Evolutionary conservation across 106 monocot species (phyloP).

Genomic region (Dendrobium chrysotoxum): DNA sequence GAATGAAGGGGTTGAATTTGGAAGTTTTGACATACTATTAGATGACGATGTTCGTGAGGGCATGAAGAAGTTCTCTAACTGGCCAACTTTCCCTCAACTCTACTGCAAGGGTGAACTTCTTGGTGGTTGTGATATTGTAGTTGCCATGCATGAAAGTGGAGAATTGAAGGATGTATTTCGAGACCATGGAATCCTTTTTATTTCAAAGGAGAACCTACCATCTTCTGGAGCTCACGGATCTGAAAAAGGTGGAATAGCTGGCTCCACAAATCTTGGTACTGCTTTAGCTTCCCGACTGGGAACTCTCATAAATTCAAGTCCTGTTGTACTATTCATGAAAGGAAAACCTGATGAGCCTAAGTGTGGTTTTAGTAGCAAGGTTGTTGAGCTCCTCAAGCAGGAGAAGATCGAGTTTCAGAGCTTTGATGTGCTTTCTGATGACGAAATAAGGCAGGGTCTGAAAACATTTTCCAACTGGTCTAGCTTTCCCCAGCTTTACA

Average conservation of each 20-base stretch:
- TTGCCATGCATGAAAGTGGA: conserved; percentile 85
- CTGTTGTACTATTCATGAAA: conserved; percentile 85
- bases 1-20: conserved; percentile 68
- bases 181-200: conserved; percentile 35
- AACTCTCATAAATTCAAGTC: conserved; percentile 51
- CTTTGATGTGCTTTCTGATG: conserved; percentile 75
- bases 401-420: conserved; percentile 64
- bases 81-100: conserved; percentile 94
- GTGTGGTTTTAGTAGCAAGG: conserved; percentile 75
- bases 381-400: conserved; percentile 62
- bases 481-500: conserved; percentile 84
- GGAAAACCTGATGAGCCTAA: conserved; percentile 68
- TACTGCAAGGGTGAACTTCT: conserved; percentile 85
- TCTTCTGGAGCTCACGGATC: neutral
- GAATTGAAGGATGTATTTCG: conserved; percentile 64
- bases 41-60: conserved; percentile 83
- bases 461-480: conserved; percentile 87
- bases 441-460: conserved; percentile 74
- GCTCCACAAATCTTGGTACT: conserved; percentile 41
- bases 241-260: conserved; percentile 21
- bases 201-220: too few species aligned
- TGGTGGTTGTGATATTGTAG: conserved; percentile 80
- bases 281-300: conserved; percentile 40
- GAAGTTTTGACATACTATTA: conserved; percentile 84
- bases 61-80: conserved; percentile 78